A percentile compares a stretch with the other conserved stretches of the same genome.
Conservation (phyloP, 108 stramenopile genomes). For the Seminavis robusta region DNA sequence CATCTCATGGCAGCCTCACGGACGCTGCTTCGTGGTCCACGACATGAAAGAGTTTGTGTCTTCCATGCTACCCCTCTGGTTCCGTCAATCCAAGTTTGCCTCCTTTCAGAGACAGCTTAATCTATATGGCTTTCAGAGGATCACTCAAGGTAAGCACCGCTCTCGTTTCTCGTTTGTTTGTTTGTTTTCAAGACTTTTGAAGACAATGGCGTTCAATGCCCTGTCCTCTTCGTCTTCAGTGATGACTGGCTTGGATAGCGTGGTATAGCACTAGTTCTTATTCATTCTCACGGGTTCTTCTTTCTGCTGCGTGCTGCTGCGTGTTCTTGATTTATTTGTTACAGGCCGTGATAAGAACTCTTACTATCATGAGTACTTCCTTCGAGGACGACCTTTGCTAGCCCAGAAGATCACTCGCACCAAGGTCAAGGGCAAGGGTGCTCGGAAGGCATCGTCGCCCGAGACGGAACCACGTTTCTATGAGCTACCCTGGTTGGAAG, state of each 20-base stretch:
- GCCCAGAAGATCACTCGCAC: slow-evolving; percentile 61
- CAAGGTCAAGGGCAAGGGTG: slow-evolving; percentile 77
- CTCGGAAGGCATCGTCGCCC: slow-evolving; percentile 61
- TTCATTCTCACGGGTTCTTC: no score
- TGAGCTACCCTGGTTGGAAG: no score
- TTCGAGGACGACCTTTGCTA: slow-evolving; percentile 53
- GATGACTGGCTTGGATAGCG: no score
- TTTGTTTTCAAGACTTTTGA: no score
- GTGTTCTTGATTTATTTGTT: no score
- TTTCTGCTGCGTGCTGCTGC: no score
- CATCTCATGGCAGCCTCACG: slow-evolving; percentile 86
- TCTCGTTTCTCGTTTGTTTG: no score
- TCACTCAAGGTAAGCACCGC: no score
- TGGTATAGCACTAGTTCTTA: no score
- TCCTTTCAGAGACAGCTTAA: slow-evolving; percentile 92
- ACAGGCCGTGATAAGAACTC: slow-evolving; percentile 61
- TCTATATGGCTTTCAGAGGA: slow-evolving; percentile 8
- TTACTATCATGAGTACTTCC: slow-evolving; percentile 72
- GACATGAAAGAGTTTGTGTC: slow-evolving; percentile 74
- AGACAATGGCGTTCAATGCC: no score
- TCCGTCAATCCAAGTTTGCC: slow-evolving; percentile 85
- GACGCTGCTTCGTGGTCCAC: slow-evolving; percentile 84
- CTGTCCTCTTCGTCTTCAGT: no score
- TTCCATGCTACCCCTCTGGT: slow-evolving; percentile 82
- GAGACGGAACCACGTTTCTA: slow-evolving; percentile 77